Evolutionary conservation across 2,329 filamentous ascomycete species (phyloP), one percentile per base, ranked within the genome.

Genomic region (Fusarium buharicum): DNA sequence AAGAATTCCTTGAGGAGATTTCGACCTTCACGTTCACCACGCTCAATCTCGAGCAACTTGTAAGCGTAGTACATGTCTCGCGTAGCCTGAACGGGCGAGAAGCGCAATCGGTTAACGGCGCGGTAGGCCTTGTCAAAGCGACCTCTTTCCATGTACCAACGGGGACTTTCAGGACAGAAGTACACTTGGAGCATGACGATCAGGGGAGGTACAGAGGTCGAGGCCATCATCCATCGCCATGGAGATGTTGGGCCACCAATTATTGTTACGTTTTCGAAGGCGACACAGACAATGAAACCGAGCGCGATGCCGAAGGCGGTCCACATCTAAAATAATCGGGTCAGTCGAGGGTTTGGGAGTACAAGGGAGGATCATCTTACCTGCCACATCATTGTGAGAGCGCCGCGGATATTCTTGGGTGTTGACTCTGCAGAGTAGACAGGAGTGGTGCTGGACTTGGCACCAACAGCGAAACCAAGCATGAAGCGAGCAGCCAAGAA

Each of bases 71-170:
- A 83, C 46, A 83, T 78, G 55, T 84, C 82, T 4, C 82, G 76
- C 2, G 81, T 76, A 11, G 82, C 82, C 59, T 84, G 81, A 6
- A 85, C 68, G 1, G 75, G 68, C 0, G 76, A 77, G 51, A 81
- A 81, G 4, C 83, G 80, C 4, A 85, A 75, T 3, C 76, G 76
- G 13, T 69, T 72, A 1, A 83, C 74, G 1, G 81, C 82, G 4
- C 72, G 60, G 59, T 78, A 81, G 6, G 83, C 83, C 31, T 80
- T 76, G 37, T 62, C 64, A 59, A 80, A 79, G 16, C 73, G 74
- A 1, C 78, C 77, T 51, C 81, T 82, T 34, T 82, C 81, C 71
- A 85, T 82, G 50, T 79, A 81, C 81, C 82, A 85, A 20, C 82
- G 77, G 4, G 82, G 82, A 2, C 80, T 83, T 52, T 85, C 82